Base-by-base conservation (phyloP, 345 rosid genomes). In the Erucastrum elatum region DNA sequence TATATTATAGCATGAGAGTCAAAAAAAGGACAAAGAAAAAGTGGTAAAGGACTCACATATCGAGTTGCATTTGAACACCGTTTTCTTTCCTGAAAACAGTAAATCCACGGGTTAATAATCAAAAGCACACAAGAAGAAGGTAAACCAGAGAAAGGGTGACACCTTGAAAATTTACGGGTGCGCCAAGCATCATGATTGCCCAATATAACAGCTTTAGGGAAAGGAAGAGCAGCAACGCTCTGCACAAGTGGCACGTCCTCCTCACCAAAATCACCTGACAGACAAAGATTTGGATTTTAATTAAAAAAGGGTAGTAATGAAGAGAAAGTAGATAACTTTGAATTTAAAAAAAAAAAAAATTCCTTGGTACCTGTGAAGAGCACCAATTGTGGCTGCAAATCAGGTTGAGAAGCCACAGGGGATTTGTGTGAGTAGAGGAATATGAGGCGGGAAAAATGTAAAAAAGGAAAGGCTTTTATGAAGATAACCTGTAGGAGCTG, bases 131-230 rank as follows among this genome's bases (percentile, higher is more conserved):
- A 6, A 73, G 4, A 46, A 44, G 41, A 66, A 4, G 12, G 39
- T n/a, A 35, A 63, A 33, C 0, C 66, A 53, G 46, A 65, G 13
- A 26, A 64, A 7, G 12, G n/a, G 44, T 9, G 15, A 71, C 78
- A 71, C 78, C 17, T 79, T 34, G 75, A 82, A n/a, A 90, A 89
- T 59, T 87, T 58, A 12, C 80, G 87, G 11, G 97, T 90, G 77
- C 33, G 61, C 98, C 97, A 90, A 64, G 94, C 82, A 83, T 94
- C 98, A 81, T 91, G 98, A 82, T 94, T 94, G 33, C 97, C 96
- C 84, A 90, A 82, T 66, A 90, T 87, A 66, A 86, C 90, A 73
- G 92, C 94, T 86, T 91, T 91, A 27, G 91, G 84, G 81, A 90
- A 86, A 55, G 86, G 49, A 64, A 91, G 88, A 64, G 77, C 83